Evolutionary conservation across 371 early-diverging fungal genomes (phyloP), one percentile per base, ranked within the genome.

Genomic region (Phascolomyces articulosus): DNA sequence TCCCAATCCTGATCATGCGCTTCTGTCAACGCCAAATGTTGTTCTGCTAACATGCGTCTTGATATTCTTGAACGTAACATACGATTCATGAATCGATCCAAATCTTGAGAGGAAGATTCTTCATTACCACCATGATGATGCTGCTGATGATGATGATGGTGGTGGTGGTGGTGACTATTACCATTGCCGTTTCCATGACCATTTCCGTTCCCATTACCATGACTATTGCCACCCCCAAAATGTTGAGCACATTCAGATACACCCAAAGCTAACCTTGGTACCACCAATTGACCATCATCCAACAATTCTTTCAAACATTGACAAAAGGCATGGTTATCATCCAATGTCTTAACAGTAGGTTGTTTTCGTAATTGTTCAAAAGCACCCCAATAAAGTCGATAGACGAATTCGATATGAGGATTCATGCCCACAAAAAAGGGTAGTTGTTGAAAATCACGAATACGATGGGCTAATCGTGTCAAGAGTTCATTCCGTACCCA

Each of bases 361-460:
- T 91, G 79, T 23, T 85, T 74, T 40, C 91, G 85, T 20, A 97
- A 75, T 18, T 71, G 72, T 57, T 95, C 93, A 73, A 98, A 97
- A 0, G 96, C 95, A 18, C 85, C 85, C 89, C 93, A 95, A 76
- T 97, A 97, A n/a, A 94, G 87, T 48, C 84, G 80, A 65, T 97
- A 97, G 3, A 95, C 89, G 38, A 77, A 83, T 58, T 92, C 87
- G 64, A 98, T 89, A 70, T 95, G 93, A 2, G 96, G 95, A 73
- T 97, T 95, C 20, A 91, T 91, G 15, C 95, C 97, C 15, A 96
- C 92, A 51, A 95, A 92, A 66, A 94, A 97, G 2, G 98, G 98
- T 28, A 97, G 82, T 40, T 88, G 89, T 62, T 93, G 94, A 69
- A 95, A 93, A 65, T 91, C 94, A 21, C 90, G 85, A 40, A 98